Evolutionary conservation across 148 eudicot species (phyloP), one percentile per base, ranked within the genome.

Genomic region (Amaranthus palmeri): DNA sequence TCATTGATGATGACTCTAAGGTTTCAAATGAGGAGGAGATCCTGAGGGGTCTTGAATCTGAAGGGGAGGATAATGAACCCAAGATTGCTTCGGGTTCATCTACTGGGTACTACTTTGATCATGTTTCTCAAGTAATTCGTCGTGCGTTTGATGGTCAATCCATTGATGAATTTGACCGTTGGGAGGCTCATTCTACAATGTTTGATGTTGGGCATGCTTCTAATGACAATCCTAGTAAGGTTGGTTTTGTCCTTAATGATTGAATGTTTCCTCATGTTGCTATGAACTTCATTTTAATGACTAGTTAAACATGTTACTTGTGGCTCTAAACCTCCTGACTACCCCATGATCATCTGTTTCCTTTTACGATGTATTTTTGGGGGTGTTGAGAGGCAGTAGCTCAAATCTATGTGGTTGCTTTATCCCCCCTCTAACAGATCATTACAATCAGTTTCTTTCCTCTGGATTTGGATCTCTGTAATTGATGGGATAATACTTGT

Each of bases 31-130:
- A 73, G 68, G 69, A 72, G 62, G 71, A 74, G 56, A 54, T 66
- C 47, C 25, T 66, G 70, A 47, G 77, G 53, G 55, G 14, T 54
- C 48, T 73, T 55, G 76, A 73, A 56, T 74, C 71, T 11, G 76
- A 73, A 41, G 68, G 60, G 56, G 77, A 74, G 46, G 70, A 56
- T 14, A 54, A 55, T 15, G 76, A 72, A 1, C 25, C 53, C 3
- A 72, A 4, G 36, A 3, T 14, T 17, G 9, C n/a, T 18, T 54
- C 70, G 5, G 18, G 41, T 17, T 14, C 42, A 13, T 77, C 76
- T 60, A 65, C 77, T 71, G 82, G 79, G 7, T 90, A 86, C 72
- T 88, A 72, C 65, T 90, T 83, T 50, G 96, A 93, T 75, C 98
- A 84, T 42, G 68, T 80, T 4, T 55, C 52, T 10, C 86, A 83